phyloP scores from a whole-genome alignment of 2,329 filamentous ascomycete genomes.

The Diplodia seriata region DNA sequence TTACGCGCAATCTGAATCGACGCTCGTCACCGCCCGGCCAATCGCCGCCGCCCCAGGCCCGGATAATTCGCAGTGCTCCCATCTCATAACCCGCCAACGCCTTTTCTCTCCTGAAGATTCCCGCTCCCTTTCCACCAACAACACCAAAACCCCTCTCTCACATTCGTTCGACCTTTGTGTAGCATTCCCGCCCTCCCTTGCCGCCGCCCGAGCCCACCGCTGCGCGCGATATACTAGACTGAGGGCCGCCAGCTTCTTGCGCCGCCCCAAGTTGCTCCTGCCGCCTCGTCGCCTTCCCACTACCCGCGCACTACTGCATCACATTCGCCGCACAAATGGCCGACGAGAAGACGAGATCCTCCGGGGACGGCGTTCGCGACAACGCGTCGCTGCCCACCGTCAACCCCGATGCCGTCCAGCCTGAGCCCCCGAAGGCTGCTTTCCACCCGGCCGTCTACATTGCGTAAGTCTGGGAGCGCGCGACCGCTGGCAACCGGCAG shows the following conservation, averaged over 20 bases:
- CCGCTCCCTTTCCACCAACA: constrained; percentile 30
- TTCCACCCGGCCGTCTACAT: constrained; percentile 90
- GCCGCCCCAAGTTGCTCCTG: constrained; percentile 33
- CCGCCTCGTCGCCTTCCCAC: constrained; percentile 15
- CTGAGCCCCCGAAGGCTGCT: constrained; percentile 66
- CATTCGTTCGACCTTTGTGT: constrained; percentile 33
- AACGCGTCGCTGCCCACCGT: constrained; percentile 76
- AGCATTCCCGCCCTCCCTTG: constrained; percentile 34
- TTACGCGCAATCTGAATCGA: constrained; percentile 33
- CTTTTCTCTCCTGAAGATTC: constrained; percentile 32
- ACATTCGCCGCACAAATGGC: constrained; percentile 61
- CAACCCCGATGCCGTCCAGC: constrained; percentile 77
- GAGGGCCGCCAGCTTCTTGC: constrained; percentile 24
- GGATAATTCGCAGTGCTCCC: constrained; percentile 30
- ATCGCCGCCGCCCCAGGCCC: constrained; percentile 29
- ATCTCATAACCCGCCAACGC: constrained; percentile 32
- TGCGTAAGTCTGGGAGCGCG: constrained; percentile 57
- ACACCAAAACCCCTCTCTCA: constrained; percentile 36
- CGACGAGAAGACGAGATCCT: constrained; percentile 82
- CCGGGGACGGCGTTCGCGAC: constrained; percentile 75
- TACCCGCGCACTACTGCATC: constrained; percentile 37
- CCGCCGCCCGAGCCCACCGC: constrained; percentile 15
- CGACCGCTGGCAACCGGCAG: constrained; percentile 41
- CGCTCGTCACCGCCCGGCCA: constrained; percentile 30
- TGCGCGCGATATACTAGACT: constrained; percentile 6